Conservation (phyloP, 2,329 filamentous ascomycete species). For the Penicillium fuscoglaucum region DNA sequence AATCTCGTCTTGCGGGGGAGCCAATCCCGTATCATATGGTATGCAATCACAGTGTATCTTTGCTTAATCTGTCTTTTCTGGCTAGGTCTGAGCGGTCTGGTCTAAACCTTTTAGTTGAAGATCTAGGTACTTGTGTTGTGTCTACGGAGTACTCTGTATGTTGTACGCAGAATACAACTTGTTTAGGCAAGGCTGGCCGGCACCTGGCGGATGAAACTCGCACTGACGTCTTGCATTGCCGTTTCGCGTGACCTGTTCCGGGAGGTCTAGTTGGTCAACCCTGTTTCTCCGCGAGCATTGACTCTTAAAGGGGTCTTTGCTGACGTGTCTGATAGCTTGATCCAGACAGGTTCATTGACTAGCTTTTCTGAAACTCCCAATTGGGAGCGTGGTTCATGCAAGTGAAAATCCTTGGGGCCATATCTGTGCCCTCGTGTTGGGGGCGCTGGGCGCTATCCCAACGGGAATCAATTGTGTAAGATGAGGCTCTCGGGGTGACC, state of each 20-base stretch:
- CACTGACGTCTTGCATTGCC: slow-evolving; percentile 1
- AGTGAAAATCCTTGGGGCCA: background rate
- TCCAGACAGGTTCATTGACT: background rate
- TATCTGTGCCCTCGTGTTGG: background rate
- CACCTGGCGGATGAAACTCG: slow-evolving; percentile 15
- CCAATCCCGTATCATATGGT: background rate
- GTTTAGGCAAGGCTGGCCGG: slow-evolving; percentile 3
- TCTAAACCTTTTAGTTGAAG: background rate
- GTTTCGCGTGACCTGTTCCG: slow-evolving; percentile 11
- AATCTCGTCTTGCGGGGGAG: slow-evolving; percentile 3
- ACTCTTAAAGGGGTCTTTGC: background rate
- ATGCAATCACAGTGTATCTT: slow-evolving; percentile 2
- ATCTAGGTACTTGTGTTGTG: background rate
- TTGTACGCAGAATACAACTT: background rate
- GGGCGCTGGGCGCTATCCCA: background rate
- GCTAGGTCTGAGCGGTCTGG: background rate
- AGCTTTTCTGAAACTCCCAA: background rate
- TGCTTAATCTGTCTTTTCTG: slow-evolving; percentile 1
- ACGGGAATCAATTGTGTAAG: background rate
- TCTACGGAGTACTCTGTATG: background rate
- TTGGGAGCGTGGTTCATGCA: slow-evolving; percentile 6
- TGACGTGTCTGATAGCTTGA: slow-evolving; percentile 20
- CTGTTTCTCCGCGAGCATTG: slow-evolving; percentile 1
- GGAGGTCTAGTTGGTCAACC: slow-evolving; percentile 1
- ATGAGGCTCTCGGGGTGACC: slow-evolving; percentile 9